Evolutionary conservation across 495 filamentous ascomycete species (phyloP), one percentile per base, ranked within the genome.

Genomic region (Tuber borchii): DNA sequence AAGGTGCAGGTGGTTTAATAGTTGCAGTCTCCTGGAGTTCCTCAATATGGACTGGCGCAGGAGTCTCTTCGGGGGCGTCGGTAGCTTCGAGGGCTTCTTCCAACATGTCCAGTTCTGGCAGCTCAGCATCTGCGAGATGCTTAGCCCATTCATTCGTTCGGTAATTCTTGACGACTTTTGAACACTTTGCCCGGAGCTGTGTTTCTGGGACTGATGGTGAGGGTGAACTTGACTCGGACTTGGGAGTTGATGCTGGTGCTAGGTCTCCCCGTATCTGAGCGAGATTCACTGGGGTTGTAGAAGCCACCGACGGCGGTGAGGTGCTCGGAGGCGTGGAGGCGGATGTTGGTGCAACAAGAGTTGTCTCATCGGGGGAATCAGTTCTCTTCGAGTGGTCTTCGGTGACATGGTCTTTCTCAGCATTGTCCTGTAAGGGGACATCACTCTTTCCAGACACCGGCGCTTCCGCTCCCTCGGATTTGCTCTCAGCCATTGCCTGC

Each of bases 131-230:
- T 43, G 90, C 88, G 31, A 97, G 85, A 84, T 97, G 93, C 81
- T 97, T 97, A 0, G 94, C 93, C 95, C 95, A 98, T 85, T 98
- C 94, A 79, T 97, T 97, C 8, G 94, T 97, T 70, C 95, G 89
- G 80, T 95, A 97, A 0, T 90, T 92, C 81, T 92, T 86, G 0
- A 93, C 90, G 17, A 97, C 86, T 73, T 87, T 90, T 1, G 94
- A 94, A 46, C 82, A 83, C 70, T 81, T 76, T 20, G 75, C 75
- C 71, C 69, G 74, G 31, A 74, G 14, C 34, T 73, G 73, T 8
- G 56, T 61, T 48, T 73, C 71, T 34, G 44, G 34, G 16, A 43
- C 61, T 16, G 72, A 44, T 20, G 82, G 48, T 31, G 76, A 61
- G 65, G 73, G n/a, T 69, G 43, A 46, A 19, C 71, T 42, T 74